Conservation (phyloP, 2,329 filamentous ascomycete genomes). For the Pseudopyrenochaeta lycopersici region DNA sequence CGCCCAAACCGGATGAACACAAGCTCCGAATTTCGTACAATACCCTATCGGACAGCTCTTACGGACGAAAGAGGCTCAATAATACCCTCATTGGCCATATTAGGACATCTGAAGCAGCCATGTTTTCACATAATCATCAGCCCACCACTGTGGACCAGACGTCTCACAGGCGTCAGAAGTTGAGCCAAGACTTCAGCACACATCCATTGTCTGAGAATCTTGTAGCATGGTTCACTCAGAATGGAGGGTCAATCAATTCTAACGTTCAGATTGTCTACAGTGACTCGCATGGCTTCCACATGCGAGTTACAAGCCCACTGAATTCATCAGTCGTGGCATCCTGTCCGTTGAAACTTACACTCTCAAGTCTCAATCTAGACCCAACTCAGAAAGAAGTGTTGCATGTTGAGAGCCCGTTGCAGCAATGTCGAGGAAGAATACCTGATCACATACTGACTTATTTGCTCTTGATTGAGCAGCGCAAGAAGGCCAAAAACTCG, state of each 20-base stretch:
- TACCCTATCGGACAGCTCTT: not conserved
- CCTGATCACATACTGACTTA: conserved; percentile 46
- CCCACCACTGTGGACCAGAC: not conserved
- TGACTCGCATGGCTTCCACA: conserved; percentile 39
- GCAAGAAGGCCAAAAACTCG: conserved; percentile 30
- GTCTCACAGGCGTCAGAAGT: conserved; percentile 5
- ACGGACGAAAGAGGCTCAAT: conserved; percentile 9
- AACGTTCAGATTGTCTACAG: conserved; percentile 40
- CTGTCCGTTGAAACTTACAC: conserved; percentile 44
- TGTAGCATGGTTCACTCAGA: conserved; percentile 39
- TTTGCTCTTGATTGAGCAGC: conserved; percentile 49
- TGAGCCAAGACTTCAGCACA: conserved; percentile 8
- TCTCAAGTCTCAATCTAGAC: conserved; percentile 48
- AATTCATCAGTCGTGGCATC: conserved; percentile 32
- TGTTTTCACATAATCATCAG: conserved; percentile 16
- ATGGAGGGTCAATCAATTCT: conserved; percentile 43
- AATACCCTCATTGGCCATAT: conserved; percentile 20
- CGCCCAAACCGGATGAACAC: conserved; percentile 13
- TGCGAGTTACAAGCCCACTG: conserved; percentile 34
- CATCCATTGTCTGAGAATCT: conserved; percentile 30
- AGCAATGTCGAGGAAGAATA: conserved; percentile 33
- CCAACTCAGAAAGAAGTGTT: conserved; percentile 34
- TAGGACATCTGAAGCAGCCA: conserved; percentile 6
- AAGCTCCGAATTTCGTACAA: conserved; percentile 9
- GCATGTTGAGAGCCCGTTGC: conserved; percentile 33